phyloP scores from a whole-genome alignment of 345 rosid genomes.

The Fremontodendron californicum region DNA sequence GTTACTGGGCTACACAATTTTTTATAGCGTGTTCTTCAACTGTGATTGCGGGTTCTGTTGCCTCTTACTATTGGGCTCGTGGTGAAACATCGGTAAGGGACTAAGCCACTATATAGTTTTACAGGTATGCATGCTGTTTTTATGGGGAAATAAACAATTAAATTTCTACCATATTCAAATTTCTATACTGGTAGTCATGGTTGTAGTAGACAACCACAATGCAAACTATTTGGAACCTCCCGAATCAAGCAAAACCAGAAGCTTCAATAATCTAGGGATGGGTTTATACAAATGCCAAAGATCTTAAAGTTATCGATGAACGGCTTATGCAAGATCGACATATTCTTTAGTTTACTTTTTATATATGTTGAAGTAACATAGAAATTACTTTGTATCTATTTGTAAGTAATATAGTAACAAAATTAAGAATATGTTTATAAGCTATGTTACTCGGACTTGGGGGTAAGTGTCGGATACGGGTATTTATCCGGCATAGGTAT shows the following conservation, averaged over 20 bases:
- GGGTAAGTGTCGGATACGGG: no score
- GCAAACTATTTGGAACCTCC: background rate
- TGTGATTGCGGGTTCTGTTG: conserved; percentile 90
- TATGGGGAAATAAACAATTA: background rate
- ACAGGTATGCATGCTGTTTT: background rate
- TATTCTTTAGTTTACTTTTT: background rate
- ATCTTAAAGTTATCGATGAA: background rate
- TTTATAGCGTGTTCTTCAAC: conserved; percentile 78
- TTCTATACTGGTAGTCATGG: background rate
- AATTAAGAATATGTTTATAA: background rate
- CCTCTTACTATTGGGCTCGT: conserved; percentile 91
- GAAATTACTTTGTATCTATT: background rate
- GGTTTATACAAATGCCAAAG: background rate
- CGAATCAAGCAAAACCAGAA: background rate
- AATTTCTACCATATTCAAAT: background rate
- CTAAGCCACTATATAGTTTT: background rate
- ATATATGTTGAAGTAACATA: background rate
- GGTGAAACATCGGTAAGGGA: conserved; percentile 74
- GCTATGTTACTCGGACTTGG: no score
- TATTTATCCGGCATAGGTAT: no score
- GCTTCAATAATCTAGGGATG: background rate
- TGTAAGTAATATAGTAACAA: background rate
- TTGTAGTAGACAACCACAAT: background rate
- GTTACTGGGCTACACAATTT: conserved; percentile 96
- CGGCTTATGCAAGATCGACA: background rate